phyloP scores from a whole-genome alignment of 2,329 filamentous ascomycete genomes.

The Penicillium capsulatum region DNA sequence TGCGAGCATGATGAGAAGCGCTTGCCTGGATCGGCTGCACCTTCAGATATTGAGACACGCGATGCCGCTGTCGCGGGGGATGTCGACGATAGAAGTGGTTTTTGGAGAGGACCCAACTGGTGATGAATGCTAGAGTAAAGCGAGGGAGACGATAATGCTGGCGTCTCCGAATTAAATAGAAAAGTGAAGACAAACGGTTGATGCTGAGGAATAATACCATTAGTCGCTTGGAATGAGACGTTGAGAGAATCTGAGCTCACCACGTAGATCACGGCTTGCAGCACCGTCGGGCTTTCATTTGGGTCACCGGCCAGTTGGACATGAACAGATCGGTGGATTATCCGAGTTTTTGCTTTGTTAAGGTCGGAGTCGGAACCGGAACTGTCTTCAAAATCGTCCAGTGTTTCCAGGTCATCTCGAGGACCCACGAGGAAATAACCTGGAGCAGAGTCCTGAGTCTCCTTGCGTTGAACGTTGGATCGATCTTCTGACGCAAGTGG shows the following conservation, averaged over 20 bases:
- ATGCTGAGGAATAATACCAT: conserved; percentile 27
- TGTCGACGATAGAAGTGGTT: conserved; percentile 45
- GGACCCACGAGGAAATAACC: conserved; percentile 18
- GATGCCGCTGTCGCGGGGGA: conserved; percentile 40
- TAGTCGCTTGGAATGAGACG: not conserved
- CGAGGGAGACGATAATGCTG: conserved; percentile 38
- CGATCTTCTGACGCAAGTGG: not conserved
- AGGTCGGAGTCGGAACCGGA: conserved; percentile 16
- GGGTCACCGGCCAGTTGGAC: conserved; percentile 26
- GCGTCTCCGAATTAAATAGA: conserved; percentile 44
- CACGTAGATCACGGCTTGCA: conserved; percentile 43
- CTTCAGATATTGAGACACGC: conserved; percentile 34
- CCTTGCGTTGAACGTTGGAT: not conserved
- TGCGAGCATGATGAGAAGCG: conserved; percentile 29
- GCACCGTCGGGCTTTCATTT: conserved; percentile 20
- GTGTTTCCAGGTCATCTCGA: conserved; percentile 37
- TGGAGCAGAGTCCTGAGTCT: not conserved
- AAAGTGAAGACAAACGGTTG: conserved; percentile 52
- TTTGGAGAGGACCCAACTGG: conserved; percentile 47
- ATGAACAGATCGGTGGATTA: conserved; percentile 36
- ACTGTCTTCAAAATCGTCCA: conserved; percentile 30
- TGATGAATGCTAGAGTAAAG: conserved; percentile 49
- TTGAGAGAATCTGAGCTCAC: conserved; percentile 24
- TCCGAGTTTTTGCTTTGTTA: conserved; percentile 27
- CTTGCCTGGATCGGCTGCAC: conserved; percentile 31